phyloP scores from a whole-genome alignment of 352 stramenopile genomes.

The Achlya hypogyna region DNA sequence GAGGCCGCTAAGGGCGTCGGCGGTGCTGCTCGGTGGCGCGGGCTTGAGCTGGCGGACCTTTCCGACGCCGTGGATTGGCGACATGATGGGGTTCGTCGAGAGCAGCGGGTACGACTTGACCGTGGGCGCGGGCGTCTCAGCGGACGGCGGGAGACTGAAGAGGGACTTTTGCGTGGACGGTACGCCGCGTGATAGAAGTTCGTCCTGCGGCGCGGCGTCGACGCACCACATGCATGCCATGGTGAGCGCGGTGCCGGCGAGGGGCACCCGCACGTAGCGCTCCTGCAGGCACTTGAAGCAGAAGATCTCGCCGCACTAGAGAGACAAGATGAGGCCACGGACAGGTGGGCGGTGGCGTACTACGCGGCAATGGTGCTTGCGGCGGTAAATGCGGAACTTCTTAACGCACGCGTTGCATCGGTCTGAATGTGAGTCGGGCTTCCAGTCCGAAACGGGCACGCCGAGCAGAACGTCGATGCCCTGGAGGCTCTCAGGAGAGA shows the following conservation, averaged over 20 bases:
- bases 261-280: conserved; percentile 12
- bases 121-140: background rate
- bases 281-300: conserved; percentile 18
- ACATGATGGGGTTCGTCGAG: background rate
- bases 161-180: background rate
- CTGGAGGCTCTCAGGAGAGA: background rate
- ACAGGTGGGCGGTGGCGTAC: background rate
- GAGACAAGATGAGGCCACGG: background rate
- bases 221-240: conserved; percentile 12
- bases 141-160: background rate
- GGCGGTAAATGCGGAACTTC: conserved; percentile 14
- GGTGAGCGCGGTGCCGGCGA: conserved; percentile 4
- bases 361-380: conserved; percentile 19
- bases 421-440: conserved; percentile 3
- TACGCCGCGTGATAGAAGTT: background rate
- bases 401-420: conserved; percentile 20
- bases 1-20: background rate
- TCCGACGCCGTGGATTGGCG: background rate
- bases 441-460: conserved; percentile 1
- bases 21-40: background rate
- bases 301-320: conserved; percentile 20
- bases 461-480: conserved; percentile 15
- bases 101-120: background rate
- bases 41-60: background rate
- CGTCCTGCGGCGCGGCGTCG: background rate